A percentile compares a stretch with the other conserved stretches of the same genome.
These are phyloP conservation scores for Dendrobium chrysotoxum DNA, from an alignment of 106 monocot genomes.

Conservation along the genomic window DNA sequence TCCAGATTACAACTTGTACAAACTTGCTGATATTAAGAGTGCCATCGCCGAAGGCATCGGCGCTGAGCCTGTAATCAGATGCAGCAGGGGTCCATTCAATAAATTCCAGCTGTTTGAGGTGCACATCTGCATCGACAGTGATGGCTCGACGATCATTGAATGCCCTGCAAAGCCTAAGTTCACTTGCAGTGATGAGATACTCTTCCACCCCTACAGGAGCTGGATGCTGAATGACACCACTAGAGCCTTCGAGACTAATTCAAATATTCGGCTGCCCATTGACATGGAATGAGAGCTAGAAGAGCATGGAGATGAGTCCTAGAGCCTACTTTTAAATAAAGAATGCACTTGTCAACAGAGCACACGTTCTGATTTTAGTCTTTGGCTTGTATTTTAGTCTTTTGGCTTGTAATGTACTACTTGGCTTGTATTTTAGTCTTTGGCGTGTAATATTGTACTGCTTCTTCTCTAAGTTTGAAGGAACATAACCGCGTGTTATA, in stretches of 20 bases:
- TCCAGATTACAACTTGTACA: not conserved
- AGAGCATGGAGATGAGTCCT: no score
- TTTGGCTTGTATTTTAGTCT: no score
- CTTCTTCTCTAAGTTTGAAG: no score
- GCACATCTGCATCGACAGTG: not conserved
- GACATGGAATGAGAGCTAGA: not conserved
- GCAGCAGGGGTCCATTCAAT: not conserved
- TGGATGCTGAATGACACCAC: constrained; percentile 1
- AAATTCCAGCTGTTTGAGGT: constrained; percentile 4
- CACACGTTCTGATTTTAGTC: no score
- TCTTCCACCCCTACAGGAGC: constrained; percentile 4
- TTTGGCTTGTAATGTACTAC: no score
- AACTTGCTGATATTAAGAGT: not conserved
- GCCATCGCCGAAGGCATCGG: constrained; percentile 2
- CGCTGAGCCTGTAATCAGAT: not conserved
- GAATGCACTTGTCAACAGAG: no score
- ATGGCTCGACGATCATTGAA: not conserved
- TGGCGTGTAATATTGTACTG: no score
- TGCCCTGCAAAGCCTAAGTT: constrained; percentile 3
- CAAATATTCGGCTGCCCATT: not conserved
- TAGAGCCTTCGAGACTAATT: not conserved
- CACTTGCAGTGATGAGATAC: constrained; percentile 1
- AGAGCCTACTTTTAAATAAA: no score
- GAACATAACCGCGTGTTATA: no score
- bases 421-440: no score